Evolutionary conservation across 129 eudicot genomes (phyloP).

Genomic region (Chrysanthemum makinoi): DNA sequence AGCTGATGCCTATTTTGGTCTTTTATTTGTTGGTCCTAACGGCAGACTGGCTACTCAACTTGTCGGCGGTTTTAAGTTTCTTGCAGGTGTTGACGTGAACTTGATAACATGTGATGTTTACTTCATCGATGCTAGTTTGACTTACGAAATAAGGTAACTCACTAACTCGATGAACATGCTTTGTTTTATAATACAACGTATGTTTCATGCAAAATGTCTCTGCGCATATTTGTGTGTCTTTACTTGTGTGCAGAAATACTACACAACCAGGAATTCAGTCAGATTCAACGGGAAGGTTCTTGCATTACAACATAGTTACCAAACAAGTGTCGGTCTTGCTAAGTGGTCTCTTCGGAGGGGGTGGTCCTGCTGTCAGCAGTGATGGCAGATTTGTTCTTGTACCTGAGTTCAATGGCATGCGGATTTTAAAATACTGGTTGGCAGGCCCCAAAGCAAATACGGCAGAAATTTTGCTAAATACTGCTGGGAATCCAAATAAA

Average conservation of each 20-base stretch:
- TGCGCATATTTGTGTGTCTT: neutral
- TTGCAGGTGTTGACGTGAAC: slow-evolving; percentile 26
- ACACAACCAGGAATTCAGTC: slow-evolving; percentile 18
- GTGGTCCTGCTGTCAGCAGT: slow-evolving; percentile 21
- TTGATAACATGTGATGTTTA: slow-evolving; percentile 24
- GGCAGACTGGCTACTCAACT: slow-evolving; percentile 36
- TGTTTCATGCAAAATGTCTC: neutral
- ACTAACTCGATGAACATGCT: neutral
- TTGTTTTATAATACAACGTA: neutral
- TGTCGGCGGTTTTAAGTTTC: slow-evolving; percentile 29
- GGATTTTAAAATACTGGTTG: slow-evolving; percentile 30
- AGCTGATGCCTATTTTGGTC: neutral
- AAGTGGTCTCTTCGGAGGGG: slow-evolving; percentile 25
- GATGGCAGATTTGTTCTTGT: slow-evolving; percentile 32
- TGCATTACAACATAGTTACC: slow-evolving; percentile 20
- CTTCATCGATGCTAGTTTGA: slow-evolving; percentile 28
- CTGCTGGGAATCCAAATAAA: slow-evolving; percentile 16
- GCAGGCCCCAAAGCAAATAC: slow-evolving; percentile 24
- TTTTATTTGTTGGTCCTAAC: too few species aligned
- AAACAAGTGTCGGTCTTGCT: slow-evolving; percentile 19
- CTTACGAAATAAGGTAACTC: slow-evolving; percentile 24
- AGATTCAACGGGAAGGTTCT: slow-evolving; percentile 25
- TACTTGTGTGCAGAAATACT: slow-evolving; percentile 10
- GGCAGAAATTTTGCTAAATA: slow-evolving; percentile 7
- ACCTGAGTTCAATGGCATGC: neutral